Base-by-base conservation (phyloP, 805 yeast genomes). In the Hanseniaspora guilliermondii region DNA sequence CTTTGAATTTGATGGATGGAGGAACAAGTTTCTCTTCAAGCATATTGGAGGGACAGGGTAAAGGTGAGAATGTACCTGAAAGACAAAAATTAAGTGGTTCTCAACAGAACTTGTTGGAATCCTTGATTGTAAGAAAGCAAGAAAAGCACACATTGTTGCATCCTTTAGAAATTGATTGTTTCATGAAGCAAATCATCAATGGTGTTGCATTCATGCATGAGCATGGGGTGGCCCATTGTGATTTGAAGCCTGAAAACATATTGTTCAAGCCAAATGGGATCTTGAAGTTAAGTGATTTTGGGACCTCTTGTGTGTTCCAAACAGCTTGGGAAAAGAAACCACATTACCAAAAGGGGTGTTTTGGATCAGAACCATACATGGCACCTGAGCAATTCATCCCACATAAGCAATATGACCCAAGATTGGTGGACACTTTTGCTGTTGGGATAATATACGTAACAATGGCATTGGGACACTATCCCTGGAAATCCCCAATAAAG, bases 151-250 rank as follows among this genome's bases (percentile, higher is more conserved):
- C 32, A 14, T 14, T 52, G 12, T 67, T 85, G 19, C 79, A 79
- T 58, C 76, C 74, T 5, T 61, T 72, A 17, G 96, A 89, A 65
- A 80, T 91, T 35, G 96, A 89, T 67, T 89, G 97, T 67, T 85
- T 85, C 63, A 78, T 87, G 72, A 88, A 88, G 64, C 97, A 89
- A 66, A 76, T 87, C 36, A 70, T 89, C 58, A 79, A 82, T 59
- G 97, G 95, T 1, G 76, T 89, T 32, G 76, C 80, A 30, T 87
- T 85, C 67, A 82, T 91, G 82, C 97, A 89, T 67, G 76, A 80
- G 9, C 88, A 83, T 68, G 97, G 97, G 35, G 91, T 89, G 32
- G 91, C 96, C 0, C 97, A 89, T 67, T 85, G 96, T 63, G 97
- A 89, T 64, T 72, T 89, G 57, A 89, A 89, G 68, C 88, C 95